Base-by-base conservation (phyloP, 2,329 filamentous ascomycete species). In the Metarhizium rileyi region DNA sequence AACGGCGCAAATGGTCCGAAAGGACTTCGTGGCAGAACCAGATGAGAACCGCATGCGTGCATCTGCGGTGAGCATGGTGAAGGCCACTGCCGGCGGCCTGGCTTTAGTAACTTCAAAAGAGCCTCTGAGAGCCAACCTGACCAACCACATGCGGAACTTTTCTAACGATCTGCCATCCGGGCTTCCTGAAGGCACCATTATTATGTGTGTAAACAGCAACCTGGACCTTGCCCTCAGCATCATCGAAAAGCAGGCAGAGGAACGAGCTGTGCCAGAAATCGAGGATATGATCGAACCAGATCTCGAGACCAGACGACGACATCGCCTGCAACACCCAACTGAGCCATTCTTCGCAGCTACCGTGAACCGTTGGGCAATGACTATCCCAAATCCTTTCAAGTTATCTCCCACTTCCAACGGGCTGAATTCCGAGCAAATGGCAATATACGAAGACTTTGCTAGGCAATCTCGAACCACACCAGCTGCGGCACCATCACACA, bases 201-300 rank as follows among this genome's bases (percentile, higher is more conserved):
- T 97, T 50, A 96, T 98, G 88, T 97, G 94, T 67, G 91, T 98
- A 53, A 98, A 97, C 65, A 91, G 94, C 56, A 98, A 98, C 64
- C 77, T 98, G 27, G 93, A 98, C 58, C 78, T 90, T 38, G 91
- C 94, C 44, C 97, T 93, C 63, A 86, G 81, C 58, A 87, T 96
- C 54, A 94, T 98, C 43, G 93, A 98, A 67, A 90, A 93, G 66
- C 90, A 93, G 47, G 94, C 93, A 3, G 91, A 97, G 65, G 87
- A 95, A 61, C 87, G 91, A 53, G 93, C 93, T 9, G 75, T 96
- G 36, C 86, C 88, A 2, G 93, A 98, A 65, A 97, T 98, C 52
- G 91, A 98, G 64, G 87, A 94, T 54, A 86, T 95, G 68, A 86
- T 98, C 45, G 86, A 93, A 64, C 72, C 77, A 22, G 87, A 94